Percentiles rank a stretch among this genome's conserved stretches.
Conservation (phyloP, 768 basidiomycete genomes). For the Dendrothele bispora region DNA sequence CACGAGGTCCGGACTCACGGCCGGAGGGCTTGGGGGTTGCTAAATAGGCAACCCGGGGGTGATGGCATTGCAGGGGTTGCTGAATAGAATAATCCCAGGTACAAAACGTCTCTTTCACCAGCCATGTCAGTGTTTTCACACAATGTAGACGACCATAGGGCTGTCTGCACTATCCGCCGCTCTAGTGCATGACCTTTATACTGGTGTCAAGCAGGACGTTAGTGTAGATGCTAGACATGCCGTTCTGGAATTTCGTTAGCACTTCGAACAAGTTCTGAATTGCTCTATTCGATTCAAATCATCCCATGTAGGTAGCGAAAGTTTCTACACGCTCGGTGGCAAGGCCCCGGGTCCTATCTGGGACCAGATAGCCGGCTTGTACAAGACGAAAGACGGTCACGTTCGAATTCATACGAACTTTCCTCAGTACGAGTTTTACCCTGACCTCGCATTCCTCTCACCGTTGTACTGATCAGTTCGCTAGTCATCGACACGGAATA, state of each 20-base stretch:
- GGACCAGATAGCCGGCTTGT: constrained; percentile 54
- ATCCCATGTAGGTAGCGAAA: constrained; percentile 46
- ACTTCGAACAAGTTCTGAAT: too few species aligned
- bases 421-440: constrained; percentile 45
- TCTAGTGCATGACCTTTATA: constrained; percentile 45
- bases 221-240: constrained; percentile 57
- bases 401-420: constrained; percentile 67
- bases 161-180: constrained; percentile 54
- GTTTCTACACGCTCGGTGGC: constrained; percentile 47
- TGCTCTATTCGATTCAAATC: too few species aligned
- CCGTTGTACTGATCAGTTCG: neutral
- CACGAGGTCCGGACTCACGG: too few species aligned
- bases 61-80: too few species aligned
- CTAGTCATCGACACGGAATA: constrained; percentile 52
- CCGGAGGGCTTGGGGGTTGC: too few species aligned
- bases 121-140: neutral
- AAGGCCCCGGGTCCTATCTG: constrained; percentile 34
- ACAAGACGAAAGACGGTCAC: constrained; percentile 50
- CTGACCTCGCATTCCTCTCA: neutral
- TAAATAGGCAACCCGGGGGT: too few species aligned
- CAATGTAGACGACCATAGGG: constrained; percentile 49
- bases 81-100: too few species aligned
- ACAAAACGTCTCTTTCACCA: neutral
- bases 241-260: constrained; percentile 52
- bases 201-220: constrained; percentile 47